Base-by-base conservation (phyloP, 2,329 filamentous ascomycete species). In the Colletotrichum caudatum region DNA sequence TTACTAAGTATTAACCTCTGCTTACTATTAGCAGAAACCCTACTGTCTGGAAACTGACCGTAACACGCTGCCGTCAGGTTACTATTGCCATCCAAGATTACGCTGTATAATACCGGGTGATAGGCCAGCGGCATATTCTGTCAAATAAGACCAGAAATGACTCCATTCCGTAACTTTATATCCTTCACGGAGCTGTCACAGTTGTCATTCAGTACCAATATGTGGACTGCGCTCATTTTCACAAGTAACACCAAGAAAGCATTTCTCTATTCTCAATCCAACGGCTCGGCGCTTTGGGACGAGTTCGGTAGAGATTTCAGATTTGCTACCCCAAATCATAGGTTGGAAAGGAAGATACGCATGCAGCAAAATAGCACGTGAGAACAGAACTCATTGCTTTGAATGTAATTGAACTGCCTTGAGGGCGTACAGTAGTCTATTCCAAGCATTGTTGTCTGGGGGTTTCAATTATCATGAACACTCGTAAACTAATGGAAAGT, bases 61-160 rank as follows among this genome's bases (percentile, higher is more conserved):
- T 29, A 29, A 29, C 26, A 29, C 0, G 81, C 81, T 11, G 77
- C 62, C 0, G 76, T 75, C 16, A 80, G 71, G 12, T 80, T 73
- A 1, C 77, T 88, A 66, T 88, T 68, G 1, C 77, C 88, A 64
- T 88, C 87, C 74, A 90, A 87, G 1, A 90, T 87, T 87, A 65
- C 91, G 92, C 5, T 91, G 91, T 78, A 90, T 91, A 75, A 93
- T 89, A 29, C 90, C 91, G 16, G 89, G 82, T 66, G 83, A 83
- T 0, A 82, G 80, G 0, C 80, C 81, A 5, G 81, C 80, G 0
- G 81, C 80, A 29, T 84, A 87, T 46, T 85, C 69, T 60, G 18
- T 8, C 16, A 6, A 53, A 7, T 1, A 6, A 20, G 1, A 11
- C 35, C 11, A 16, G 29, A 8, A 29, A 29, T n/a, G 46, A n/a